Percentiles rank a stretch among this genome's conserved stretches.
phyloP scores from a whole-genome alignment of 306 rosid genomes.

The Acacia acuminata region DNA sequence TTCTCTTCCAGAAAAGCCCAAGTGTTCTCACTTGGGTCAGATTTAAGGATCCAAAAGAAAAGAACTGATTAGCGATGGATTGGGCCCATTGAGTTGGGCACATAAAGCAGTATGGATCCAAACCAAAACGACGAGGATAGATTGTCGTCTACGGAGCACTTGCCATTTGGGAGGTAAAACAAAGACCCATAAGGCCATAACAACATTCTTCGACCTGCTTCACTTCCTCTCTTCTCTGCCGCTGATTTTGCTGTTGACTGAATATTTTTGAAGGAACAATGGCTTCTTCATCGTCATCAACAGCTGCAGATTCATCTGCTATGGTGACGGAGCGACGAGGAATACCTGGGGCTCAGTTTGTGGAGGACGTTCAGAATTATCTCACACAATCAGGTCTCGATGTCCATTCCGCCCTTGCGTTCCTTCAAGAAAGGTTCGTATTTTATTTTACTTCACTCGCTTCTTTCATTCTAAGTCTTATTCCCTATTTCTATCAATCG shows the following conservation, averaged over 20 bases:
- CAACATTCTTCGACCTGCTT: background rate
- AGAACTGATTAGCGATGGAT: too few relatives aligned
- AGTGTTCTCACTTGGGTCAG: background rate
- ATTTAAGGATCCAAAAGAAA: too few relatives aligned
- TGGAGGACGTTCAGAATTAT: constrained; percentile 83
- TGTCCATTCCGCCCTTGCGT: constrained; percentile 78
- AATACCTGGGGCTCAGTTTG: constrained; percentile 93
- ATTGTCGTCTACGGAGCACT: background rate
- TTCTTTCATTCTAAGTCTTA: background rate
- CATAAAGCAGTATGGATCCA: background rate
- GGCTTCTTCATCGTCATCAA: constrained; percentile 58
- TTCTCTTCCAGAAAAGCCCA: background rate
- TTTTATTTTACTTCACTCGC: background rate
- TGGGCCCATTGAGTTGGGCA: background rate
- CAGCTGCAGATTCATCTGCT: constrained; percentile 35
- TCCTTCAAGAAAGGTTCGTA: constrained; percentile 95
- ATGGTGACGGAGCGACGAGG: constrained; percentile 76
- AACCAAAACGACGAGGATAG: constrained; percentile 13
- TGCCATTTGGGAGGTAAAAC: background rate
- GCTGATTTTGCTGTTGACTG: background rate
- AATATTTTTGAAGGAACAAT: constrained; percentile 20
- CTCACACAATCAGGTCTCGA: constrained; percentile 73
- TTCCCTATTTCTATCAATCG: background rate
- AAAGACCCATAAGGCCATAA: background rate
- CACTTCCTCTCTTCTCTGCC: background rate